A percentile compares a stretch with the other conserved stretches of the same genome.
phyloP scores from a whole-genome alignment of 495 filamentous ascomycete species.

The Tetracladium marchalianum region DNA sequence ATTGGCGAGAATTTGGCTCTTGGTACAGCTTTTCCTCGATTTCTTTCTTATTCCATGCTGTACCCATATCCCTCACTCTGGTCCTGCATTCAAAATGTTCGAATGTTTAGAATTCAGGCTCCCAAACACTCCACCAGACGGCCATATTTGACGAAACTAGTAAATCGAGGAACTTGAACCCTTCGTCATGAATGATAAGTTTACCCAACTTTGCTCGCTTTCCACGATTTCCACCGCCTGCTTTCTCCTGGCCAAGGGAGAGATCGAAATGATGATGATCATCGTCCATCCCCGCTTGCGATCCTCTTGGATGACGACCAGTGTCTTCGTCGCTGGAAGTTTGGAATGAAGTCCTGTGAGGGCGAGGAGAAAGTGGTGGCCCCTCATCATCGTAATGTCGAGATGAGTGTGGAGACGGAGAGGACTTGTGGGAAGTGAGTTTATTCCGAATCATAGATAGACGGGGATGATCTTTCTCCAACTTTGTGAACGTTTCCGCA shows the following conservation, averaged over 20 bases:
- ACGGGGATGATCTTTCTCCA: too few species aligned
- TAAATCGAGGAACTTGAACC: conserved; percentile 90
- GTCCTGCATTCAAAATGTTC: too few species aligned
- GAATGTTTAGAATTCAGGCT: conserved; percentile 25
- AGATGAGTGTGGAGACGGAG: neutral
- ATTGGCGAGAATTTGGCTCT: too few species aligned
- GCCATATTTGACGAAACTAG: conserved; percentile 85
- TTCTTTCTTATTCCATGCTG: too few species aligned
- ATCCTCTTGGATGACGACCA: neutral
- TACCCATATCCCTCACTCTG: too few species aligned
- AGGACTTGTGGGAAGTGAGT: conserved; percentile 6
- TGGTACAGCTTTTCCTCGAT: too few species aligned
- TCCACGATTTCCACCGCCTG: conserved; percentile 73
- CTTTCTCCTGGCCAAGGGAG: conserved; percentile 61
- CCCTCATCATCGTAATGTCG: neutral
- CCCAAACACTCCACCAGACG: conserved; percentile 89
- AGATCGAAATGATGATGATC: conserved; percentile 51
- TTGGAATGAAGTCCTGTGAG: conserved; percentile 8
- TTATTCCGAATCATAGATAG: conserved; percentile 8
- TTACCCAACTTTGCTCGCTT: conserved; percentile 90
- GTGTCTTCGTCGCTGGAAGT: conserved; percentile 12
- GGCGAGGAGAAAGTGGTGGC: conserved; percentile 6
- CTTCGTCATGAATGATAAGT: conserved; percentile 81
- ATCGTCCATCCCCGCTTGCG: neutral
- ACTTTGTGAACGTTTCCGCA: too few species aligned